Evolutionary conservation across 2,329 filamentous ascomycete genomes (phyloP), one percentile per base, ranked within the genome.

Genomic region (Samsoniella hepiali): DNA sequence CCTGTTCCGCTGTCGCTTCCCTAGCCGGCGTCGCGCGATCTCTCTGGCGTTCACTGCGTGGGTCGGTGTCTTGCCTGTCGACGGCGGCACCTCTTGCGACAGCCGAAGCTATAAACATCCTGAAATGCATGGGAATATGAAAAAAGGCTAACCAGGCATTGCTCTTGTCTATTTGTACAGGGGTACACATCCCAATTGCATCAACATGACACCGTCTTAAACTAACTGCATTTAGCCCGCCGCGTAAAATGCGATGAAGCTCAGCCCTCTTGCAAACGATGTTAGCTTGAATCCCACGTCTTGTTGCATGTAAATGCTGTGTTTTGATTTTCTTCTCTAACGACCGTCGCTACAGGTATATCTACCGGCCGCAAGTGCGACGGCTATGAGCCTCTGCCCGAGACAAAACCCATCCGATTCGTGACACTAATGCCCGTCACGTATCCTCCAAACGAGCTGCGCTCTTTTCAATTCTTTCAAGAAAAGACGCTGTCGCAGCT

Each of bases 191-290:
- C 42, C 57, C 45, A 36, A 15, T 31, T 34, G 17, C 32, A 29
- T 10, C 9, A 13, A 42, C 13, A n/a, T 27, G n/a, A n/a, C 13
- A 17, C 27, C 29, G 38, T 59, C 7, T 15, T 50, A 22, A 44
- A 45, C 50, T 62, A 38, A 61, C 11, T 32, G 36, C 13, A 17
- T 32, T 10, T 38, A 64, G 62, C 55, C 13, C 55, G 62, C 13
- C 56, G 56, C 13, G 56, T 64, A 13, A 64, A 64, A 31, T 64
- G 62, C 42, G 62, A 64, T 29, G 62, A 64, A 50, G 55, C 32
- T 40, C 62, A 60, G 29, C 62, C 62, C 22, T 57, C 56, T 17
- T 64, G 56, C 44, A 59, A 60, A 63, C 45, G 62, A 63, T 63
- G 62, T 63, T 59, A 59, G 57, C 36, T 11, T 44, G 13, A 32